Evolutionary conservation across 306 rosid genomes (phyloP).

Genomic region (Hippophae rhamnoides): DNA sequence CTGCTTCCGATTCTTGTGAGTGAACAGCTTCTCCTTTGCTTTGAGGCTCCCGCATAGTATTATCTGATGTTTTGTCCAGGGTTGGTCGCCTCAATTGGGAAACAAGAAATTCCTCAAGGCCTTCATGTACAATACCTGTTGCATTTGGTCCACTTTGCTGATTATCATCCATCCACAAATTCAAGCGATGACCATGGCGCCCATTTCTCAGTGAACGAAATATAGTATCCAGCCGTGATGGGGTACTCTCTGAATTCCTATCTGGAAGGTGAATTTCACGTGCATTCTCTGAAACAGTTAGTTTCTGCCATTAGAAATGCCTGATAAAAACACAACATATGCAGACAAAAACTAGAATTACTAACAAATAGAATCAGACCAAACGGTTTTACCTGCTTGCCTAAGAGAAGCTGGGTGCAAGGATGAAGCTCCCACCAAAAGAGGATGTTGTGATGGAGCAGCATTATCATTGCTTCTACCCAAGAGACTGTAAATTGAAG

Average conservation of each 20-base stretch:
- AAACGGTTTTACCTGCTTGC: conserved; percentile 47
- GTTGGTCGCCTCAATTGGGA: conserved; percentile 73
- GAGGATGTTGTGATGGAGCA: conserved; percentile 79
- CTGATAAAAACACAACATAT: neutral
- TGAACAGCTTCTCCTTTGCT: conserved; percentile 40
- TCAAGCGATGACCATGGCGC: conserved; percentile 84
- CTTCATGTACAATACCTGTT: conserved; percentile 57
- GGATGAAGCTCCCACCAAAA: conserved; percentile 72
- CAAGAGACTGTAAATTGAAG: conserved; percentile 89
- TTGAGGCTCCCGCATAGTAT: conserved; percentile 31
- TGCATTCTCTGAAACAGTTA: conserved; percentile 32
- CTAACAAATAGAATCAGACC: neutral
- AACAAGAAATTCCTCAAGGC: conserved; percentile 83
- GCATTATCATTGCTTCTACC: conserved; percentile 81
- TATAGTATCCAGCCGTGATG: conserved; percentile 65
- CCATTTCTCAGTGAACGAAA: conserved; percentile 87
- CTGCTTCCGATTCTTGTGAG: conserved; percentile 38
- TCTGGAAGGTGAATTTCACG: conserved; percentile 38
- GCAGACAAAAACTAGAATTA: neutral
- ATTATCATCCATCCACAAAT: conserved; percentile 74
- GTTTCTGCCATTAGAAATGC: neutral
- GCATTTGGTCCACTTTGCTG: conserved; percentile 71
- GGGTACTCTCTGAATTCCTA: conserved; percentile 47
- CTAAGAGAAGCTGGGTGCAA: conserved; percentile 34
- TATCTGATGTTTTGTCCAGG: conserved; percentile 52